Conservation (phyloP, 495 filamentous ascomycete genomes). For the Aspergillus asperescens region DNA sequence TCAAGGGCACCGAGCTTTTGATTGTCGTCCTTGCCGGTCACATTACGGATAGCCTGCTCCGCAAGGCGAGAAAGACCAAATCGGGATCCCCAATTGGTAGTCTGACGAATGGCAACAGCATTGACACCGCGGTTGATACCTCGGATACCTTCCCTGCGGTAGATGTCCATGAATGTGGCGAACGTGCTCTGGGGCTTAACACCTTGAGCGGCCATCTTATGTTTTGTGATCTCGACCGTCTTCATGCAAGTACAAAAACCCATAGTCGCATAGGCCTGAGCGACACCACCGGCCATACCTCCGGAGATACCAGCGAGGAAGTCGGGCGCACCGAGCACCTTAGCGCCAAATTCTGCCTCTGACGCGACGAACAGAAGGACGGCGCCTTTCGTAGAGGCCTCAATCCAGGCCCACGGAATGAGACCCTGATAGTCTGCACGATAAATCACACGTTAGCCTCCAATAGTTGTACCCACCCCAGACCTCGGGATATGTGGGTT, state of each 20-base stretch:
- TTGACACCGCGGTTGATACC: constrained; percentile 99
- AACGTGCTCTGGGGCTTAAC: constrained; percentile 83
- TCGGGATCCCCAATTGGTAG: constrained; percentile 97
- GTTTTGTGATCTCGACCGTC: constrained; percentile 98
- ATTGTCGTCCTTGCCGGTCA: constrained; percentile 72
- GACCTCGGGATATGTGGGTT: constrained; percentile 15
- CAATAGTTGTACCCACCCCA: constrained; percentile 18
- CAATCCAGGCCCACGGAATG: constrained; percentile 99
- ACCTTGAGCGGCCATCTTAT: constrained; percentile 82
- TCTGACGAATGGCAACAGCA: constrained; percentile 95
- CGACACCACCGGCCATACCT: constrained; percentile 90
- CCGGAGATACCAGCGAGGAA: constrained; percentile 86
- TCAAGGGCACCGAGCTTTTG: constrained; percentile 72
- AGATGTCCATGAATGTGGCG: constrained; percentile 94
- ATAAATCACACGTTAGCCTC: constrained; percentile 11
- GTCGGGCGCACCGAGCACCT: constrained; percentile 70
- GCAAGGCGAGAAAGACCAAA: constrained; percentile 90
- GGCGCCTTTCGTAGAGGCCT: constrained; percentile 98
- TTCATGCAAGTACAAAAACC: constrained; percentile 99
- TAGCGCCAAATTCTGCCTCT: constrained; percentile 92
- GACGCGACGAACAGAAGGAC: constrained; percentile 98
- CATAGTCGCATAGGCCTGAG: constrained; percentile 98
- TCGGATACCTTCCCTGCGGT: constrained; percentile 84
- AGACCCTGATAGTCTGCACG: constrained; percentile 92
- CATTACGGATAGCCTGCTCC: constrained; percentile 77